phyloP scores from a whole-genome alignment of 1,139 yeast genomes.

The Geotrichum armillariae region DNA sequence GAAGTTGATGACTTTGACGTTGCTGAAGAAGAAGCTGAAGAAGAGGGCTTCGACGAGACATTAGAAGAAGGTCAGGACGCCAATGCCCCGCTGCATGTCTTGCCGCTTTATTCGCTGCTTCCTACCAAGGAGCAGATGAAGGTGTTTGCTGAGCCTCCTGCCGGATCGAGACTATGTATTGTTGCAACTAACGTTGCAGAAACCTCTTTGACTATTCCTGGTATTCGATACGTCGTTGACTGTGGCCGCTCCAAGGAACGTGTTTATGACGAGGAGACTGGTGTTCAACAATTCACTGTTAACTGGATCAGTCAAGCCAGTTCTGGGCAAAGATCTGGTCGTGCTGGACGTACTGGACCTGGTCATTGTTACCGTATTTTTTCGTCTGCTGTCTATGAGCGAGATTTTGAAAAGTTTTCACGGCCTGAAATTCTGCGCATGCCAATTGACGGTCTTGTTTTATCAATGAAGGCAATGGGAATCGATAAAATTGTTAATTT shows the following conservation, averaged over 20 bases:
- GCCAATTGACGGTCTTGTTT: conserved; percentile 94
- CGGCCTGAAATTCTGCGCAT: conserved; percentile 88
- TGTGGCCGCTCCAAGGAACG: conserved; percentile 94
- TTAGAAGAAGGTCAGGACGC: conserved; percentile 74
- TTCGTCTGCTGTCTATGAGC: conserved; percentile 94
- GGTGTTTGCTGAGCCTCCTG: conserved; percentile 84
- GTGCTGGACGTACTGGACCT: conserved; percentile 99
- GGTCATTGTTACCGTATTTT: conserved; percentile 94
- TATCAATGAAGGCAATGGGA: conserved; percentile 97
- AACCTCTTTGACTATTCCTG: conserved; percentile 95
- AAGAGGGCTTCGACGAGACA: conserved; percentile 89
- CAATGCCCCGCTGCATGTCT: conserved; percentile 80
- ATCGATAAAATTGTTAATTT: conserved; percentile 86
- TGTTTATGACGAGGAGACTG: conserved; percentile 75
- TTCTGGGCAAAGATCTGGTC: conserved; percentile 93
- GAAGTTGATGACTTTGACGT: conserved; percentile 47
- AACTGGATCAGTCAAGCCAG: conserved; percentile 96
- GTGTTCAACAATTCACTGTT: conserved; percentile 89
- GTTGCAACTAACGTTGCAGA: conserved; percentile 98
- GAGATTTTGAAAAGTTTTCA: conserved; percentile 78
- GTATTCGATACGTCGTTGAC: conserved; percentile 91
- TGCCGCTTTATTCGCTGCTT: conserved; percentile 87
- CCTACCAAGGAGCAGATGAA: conserved; percentile 95
- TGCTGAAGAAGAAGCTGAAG: conserved; percentile 58
- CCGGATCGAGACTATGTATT: conserved; percentile 82